Base-by-base conservation (phyloP, 805 yeast genomes). In the Candida hispaniensis region DNA sequence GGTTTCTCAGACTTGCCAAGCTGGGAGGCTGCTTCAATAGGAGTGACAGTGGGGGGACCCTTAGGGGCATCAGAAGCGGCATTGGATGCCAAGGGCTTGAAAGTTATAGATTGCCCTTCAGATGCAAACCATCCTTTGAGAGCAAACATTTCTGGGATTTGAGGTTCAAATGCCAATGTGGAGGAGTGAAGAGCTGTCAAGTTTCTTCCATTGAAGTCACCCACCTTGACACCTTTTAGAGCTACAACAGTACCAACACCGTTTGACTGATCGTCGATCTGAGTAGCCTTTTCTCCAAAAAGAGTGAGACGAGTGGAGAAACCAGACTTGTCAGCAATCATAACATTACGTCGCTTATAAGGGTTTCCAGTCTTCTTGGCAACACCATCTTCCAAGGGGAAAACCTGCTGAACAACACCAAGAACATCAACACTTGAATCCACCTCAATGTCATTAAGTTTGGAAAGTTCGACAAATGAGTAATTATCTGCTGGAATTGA, bases 121-220 rank as follows among this genome's bases (percentile, higher is more conserved):
- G 78, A 69, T 50, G 83, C 94, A 51, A 74, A 91, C 99, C 99
- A 91, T 5, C 97, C 97, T 56, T 83, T 82, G 47, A 91, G 67
- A 38, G 72, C 67, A 55, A 74, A 83, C 4, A 96, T 88, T 54
- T 83, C 95, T 12, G 81, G 76, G 14, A 80, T 69, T 51, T 86
- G 95, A 2, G 98, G 98, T 49, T 82, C 81, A 8, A 80, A 67
- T 21, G 74, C 56, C 44, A 91, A 59, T 1, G 80, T 69, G 13
- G 94, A 85, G 7, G 81, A 68, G 42, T 77, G 82, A 14, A 86
- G 74, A 55, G 85, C 68, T 1, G 93, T 77, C 46, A 91, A 63
- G 9, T 81, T 69, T 52, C 88, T 75, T 15, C 96, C 96, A 41
- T 77, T 76, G 55, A 82, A 91, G 52, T 86, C 96, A 39, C 77